Evolutionary conservation across 495 filamentous ascomycete species (phyloP), one percentile per base, ranked within the genome.

Genomic region (Annulohypoxylon nitens): DNA sequence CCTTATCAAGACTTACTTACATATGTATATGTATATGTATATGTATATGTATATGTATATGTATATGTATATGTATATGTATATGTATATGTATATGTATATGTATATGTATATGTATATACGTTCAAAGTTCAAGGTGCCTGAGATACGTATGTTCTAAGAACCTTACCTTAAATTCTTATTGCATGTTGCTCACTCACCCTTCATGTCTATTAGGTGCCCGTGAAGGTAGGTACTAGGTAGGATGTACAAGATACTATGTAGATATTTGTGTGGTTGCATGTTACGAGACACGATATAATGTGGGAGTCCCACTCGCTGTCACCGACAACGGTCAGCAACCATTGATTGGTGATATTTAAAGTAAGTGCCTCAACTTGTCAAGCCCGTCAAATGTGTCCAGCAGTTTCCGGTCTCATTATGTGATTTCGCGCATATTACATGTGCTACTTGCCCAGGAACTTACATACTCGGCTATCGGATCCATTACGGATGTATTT

Each of bases 121-220:
- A 23, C 20, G 20, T 1, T 23, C 20, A 23, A 23, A 23, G 20
- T 23, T 23, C 1, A 23, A 23, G 20, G 20, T 23, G 20, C 20
- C 20, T 23, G 20, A 23, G 20, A 23, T 23, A 23, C 37, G 20
- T 48, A 48, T 48, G 45, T 48, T 48, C 45, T 48, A 18, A 48
- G 45, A 48, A 48, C 45, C 45, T 48, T 48, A 48, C 45, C 45
- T 48, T 16, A 48, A 48, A 23, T 18, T 48, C 45, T 48, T 41
- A 41, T 11, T 41, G 37, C 37, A 41, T 41, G 3, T 11, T 41
- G 37, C 37, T 14, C 37, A 41, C 37, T 12, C 37, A 41, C 20
- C 20, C 20, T 23, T 23, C 20, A 23, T 23, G 20, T 23, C 20
- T 23, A 23, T 23, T 23, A 23, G 20, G 20, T 23, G 20, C 20